These are phyloP conservation scores for Stylonectria norvegica DNA, from an alignment of 2,329 filamentous ascomycete genomes.

Conservation along the genomic window DNA sequence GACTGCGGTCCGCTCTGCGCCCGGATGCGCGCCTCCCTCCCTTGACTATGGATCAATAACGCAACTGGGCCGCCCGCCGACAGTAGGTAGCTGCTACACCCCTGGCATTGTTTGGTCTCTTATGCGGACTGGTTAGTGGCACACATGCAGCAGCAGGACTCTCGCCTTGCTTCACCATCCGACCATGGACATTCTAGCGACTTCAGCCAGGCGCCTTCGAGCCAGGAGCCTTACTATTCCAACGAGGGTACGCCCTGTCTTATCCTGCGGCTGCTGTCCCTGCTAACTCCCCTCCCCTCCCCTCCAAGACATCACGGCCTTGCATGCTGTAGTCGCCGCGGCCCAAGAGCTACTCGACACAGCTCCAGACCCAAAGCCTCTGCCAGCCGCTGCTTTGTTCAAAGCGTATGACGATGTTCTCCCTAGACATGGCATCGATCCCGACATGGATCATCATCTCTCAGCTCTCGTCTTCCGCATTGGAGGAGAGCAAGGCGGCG, in stretches of 20 bases:
- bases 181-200: slow-evolving; percentile 29
- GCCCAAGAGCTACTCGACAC: slow-evolving; percentile 63
- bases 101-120: too few species aligned
- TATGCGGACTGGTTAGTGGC: slow-evolving; percentile 26
- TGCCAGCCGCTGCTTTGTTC: slow-evolving; percentile 76
- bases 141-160: slow-evolving; percentile 26
- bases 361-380: slow-evolving; percentile 57
- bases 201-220: slow-evolving; percentile 26
- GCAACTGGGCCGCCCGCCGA: slow-evolving; percentile 26
- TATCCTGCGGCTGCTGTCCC: neutral
- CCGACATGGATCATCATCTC: slow-evolving; percentile 72
- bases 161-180: slow-evolving; percentile 21
- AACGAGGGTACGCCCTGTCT: slow-evolving; percentile 50
- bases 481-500: slow-evolving; percentile 58
- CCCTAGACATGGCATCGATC: slow-evolving; percentile 64
- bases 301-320: slow-evolving; percentile 78
- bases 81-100: slow-evolving; percentile 22
- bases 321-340: slow-evolving; percentile 71
- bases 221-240: slow-evolving; percentile 48
- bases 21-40: slow-evolving; percentile 9
- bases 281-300: slow-evolving; percentile 14
- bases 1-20: slow-evolving; percentile 4
- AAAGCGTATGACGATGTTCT: slow-evolving; percentile 75
- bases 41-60: slow-evolving; percentile 36
- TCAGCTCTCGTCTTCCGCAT: slow-evolving; percentile 77